These are phyloP conservation scores for Chaetoceros muelleri DNA, from an alignment of 108 stramenopile species.

Conservation along the genomic window DNA sequence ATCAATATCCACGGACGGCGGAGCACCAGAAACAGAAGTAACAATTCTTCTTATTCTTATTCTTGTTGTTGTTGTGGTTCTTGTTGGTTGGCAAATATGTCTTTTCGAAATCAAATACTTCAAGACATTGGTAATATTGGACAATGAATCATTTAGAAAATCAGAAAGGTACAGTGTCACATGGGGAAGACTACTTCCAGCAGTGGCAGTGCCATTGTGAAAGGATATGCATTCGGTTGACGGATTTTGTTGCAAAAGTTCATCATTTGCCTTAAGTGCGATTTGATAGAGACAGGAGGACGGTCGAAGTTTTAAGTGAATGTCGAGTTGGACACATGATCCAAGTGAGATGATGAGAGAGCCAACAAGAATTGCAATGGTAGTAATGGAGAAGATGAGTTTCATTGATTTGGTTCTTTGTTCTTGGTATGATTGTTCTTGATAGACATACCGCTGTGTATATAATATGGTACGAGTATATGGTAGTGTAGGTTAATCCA, in stretches of 20 bases:
- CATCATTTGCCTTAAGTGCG: background rate
- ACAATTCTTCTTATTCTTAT: background rate
- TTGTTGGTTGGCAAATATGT: no score
- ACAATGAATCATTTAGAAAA: conserved; percentile 6
- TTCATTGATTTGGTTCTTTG: no score
- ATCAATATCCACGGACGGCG: background rate
- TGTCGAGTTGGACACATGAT: background rate
- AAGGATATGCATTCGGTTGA: background rate
- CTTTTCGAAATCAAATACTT: background rate
- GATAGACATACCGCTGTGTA: no score
- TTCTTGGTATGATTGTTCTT: no score
- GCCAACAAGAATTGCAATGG: no score
- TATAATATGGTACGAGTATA: no score
- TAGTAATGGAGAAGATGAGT: no score
- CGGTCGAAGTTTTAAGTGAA: background rate
- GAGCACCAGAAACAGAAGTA: background rate
- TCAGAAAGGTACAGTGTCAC: conserved; percentile 30
- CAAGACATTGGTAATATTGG: background rate
- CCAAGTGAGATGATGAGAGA: no score
- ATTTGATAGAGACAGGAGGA: background rate
- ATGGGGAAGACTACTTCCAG: conserved; percentile 19
- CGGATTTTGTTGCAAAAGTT: background rate
- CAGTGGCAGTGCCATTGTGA: background rate
- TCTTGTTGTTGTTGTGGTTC: no score
- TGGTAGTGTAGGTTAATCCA: no score